Evolutionary conservation across 1,284 basidiomycete species (phyloP).

Genomic region (Rhodotorula sp.): DNA sequence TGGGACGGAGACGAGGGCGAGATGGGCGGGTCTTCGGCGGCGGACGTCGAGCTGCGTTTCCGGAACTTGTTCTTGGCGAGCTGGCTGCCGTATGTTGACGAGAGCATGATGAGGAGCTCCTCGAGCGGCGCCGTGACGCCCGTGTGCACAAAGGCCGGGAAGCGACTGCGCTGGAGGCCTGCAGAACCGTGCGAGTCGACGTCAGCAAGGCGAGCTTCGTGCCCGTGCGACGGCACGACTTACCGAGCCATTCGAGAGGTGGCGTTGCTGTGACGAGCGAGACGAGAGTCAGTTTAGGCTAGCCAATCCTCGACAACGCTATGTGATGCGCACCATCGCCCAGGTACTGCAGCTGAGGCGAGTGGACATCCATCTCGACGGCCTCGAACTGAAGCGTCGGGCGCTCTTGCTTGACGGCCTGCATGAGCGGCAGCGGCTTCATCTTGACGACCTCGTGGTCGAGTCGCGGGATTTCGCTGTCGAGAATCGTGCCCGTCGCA

Average conservation of each 20-base stretch:
- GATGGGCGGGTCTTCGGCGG: too few species aligned
- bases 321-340: conserved; percentile 33
- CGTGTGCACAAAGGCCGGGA: conserved; percentile 36
- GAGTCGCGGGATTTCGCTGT: background rate
- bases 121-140: conserved; percentile 35
- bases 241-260: conserved; percentile 41
- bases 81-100: conserved; percentile 8
- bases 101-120: conserved; percentile 27
- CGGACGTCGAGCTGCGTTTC: too few species aligned
- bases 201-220: background rate
- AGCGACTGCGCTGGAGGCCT: conserved; percentile 28
- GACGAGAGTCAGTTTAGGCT: background rate
- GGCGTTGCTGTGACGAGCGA: conserved; percentile 30
- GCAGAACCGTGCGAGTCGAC: too few species aligned
- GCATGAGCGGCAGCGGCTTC: conserved; percentile 16
- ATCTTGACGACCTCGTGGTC: conserved; percentile 11
- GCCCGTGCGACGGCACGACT: background rate
- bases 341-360: conserved; percentile 35
- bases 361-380: conserved; percentile 29
- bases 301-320: too few species aligned
- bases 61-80: conserved; percentile 1
- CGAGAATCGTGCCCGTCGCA: background rate
- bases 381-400: conserved; percentile 20
- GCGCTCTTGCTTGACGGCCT: background rate
- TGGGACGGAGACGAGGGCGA: too few species aligned